Conservation (phyloP, 345 rosid species). For the Boechera divaricarpa region DNA sequence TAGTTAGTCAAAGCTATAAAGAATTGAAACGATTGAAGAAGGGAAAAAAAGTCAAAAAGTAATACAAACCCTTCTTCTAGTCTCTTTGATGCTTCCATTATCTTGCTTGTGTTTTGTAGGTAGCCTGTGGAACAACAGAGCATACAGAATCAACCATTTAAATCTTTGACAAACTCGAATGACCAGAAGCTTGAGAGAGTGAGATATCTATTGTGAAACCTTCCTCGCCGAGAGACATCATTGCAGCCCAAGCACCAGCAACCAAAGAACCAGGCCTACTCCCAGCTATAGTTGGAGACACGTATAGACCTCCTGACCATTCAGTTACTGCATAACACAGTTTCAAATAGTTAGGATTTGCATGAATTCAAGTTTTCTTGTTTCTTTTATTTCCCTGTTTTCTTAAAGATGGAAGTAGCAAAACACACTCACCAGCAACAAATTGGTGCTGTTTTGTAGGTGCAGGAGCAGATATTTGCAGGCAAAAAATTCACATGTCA, state of each 20-base stretch:
- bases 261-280: conserved; percentile 91
- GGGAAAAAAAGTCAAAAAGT: background rate
- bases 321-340: conserved; percentile 71
- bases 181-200: background rate
- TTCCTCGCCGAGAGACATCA: conserved; percentile 84
- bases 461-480: conserved; percentile 33
- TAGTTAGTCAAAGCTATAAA: background rate
- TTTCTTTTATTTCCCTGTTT: background rate
- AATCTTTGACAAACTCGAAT: conserved; percentile 11
- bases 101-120: conserved; percentile 68
- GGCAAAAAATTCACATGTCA: conserved; percentile 49
- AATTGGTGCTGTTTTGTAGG: conserved; percentile 82
- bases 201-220: conserved; percentile 49
- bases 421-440: conserved; percentile 77
- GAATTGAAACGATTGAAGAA: background rate
- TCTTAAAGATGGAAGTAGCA: background rate
- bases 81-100: conserved; percentile 83
- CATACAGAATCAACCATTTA: conserved; percentile 17
- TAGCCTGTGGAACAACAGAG: conserved; percentile 57
- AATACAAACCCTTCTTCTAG: conserved; percentile 66
- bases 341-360: background rate
- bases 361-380: background rate
- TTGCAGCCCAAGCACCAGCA: conserved; percentile 97
- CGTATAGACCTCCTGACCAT: conserved; percentile 95
- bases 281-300: conserved; percentile 93